Conservation (phyloP, 352 stramenopile genomes). For the Pythium folliculosum region DNA sequence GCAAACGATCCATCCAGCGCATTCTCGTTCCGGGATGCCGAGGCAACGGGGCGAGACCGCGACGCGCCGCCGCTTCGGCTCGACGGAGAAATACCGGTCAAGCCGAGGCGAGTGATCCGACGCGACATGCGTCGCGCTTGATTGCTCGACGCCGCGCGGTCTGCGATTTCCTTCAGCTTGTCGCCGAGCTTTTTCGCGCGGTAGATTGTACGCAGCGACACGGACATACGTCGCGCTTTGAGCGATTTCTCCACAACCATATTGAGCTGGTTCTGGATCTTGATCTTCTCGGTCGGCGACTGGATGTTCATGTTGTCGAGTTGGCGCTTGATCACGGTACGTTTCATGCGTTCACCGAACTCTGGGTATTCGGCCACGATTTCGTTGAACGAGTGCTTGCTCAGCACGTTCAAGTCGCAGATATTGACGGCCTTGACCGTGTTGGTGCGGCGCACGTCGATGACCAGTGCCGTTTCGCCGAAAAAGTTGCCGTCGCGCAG, state of each 20-base stretch:
- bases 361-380: slow-evolving; percentile 80
- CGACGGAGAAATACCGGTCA: not conserved
- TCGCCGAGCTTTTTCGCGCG: slow-evolving; percentile 77
- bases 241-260: slow-evolving; percentile 80
- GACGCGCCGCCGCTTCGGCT: not conserved
- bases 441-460: slow-evolving; percentile 78
- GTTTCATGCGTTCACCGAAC: slow-evolving; percentile 81
- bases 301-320: slow-evolving; percentile 87
- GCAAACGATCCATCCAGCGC: not conserved
- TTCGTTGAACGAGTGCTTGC: slow-evolving; percentile 77
- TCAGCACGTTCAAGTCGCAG: slow-evolving; percentile 79
- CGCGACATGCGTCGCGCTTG: slow-evolving; percentile 32
- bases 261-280: slow-evolving; percentile 77
- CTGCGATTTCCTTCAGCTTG: slow-evolving; percentile 83
- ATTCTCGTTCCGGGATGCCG: not conserved
- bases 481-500: slow-evolving; percentile 79
- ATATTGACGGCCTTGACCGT: slow-evolving; percentile 79
- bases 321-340: slow-evolving; percentile 79
- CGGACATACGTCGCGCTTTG: slow-evolving; percentile 68
- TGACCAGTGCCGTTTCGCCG: slow-evolving; percentile 74
- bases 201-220: slow-evolving; percentile 77
- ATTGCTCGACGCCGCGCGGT: slow-evolving; percentile 45
- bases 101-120: slow-evolving; percentile 9
- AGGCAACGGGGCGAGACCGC: not conserved
- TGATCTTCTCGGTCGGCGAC: slow-evolving; percentile 67